Base-by-base conservation (phyloP, 2,329 filamentous ascomycete genomes). In the Fusarium multiceps region DNA sequence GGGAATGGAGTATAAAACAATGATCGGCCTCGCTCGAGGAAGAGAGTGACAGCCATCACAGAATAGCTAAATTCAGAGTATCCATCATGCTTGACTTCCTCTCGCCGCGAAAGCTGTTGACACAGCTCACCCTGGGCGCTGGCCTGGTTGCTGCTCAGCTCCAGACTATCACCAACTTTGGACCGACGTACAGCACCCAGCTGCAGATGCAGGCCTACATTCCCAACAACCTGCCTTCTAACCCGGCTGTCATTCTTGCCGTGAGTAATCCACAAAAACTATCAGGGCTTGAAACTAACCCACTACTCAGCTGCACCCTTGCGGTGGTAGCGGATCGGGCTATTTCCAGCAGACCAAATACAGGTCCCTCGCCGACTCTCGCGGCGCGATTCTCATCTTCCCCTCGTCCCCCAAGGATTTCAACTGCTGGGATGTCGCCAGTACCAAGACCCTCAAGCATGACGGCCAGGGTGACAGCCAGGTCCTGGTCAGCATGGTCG, bases 371-470 rank as follows among this genome's bases (percentile, higher is more conserved):
- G 85, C 88, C 16, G 86, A 89, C 65, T 77, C 79, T 28, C 80
- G 86, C 51, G 87, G 86, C 41, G 89, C 86, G 77, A 88, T 90
- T 57, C 76, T 82, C 20, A 82, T 85, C 66, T 85, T 83, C 65
- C 84, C 84, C 4, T 80, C 80, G 70, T 83, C 79, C 7, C 72
- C 72, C 5, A 73, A 66, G 1, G 74, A 73, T 16, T 81, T 80
- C 41, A 82, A 76, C 45, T 90, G 88, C 78, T 90, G 87, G 84
- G 88, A 90, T 69, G 88, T 90, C 8, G 83, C 86, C 7, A 87
- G 84, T 12, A 81, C 81, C 41, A 81, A 80, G 34, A 80, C 84
- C 0, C 78, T 88, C 9, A 84, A 82, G 4, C 85, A 86, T 66
- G 78, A 84, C 51, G 86, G 85, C 14, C 85, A 85, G 7, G 84